Evolutionary conservation across 257 asterid genomes (phyloP).

Genomic region (Echium plantagineum): DNA sequence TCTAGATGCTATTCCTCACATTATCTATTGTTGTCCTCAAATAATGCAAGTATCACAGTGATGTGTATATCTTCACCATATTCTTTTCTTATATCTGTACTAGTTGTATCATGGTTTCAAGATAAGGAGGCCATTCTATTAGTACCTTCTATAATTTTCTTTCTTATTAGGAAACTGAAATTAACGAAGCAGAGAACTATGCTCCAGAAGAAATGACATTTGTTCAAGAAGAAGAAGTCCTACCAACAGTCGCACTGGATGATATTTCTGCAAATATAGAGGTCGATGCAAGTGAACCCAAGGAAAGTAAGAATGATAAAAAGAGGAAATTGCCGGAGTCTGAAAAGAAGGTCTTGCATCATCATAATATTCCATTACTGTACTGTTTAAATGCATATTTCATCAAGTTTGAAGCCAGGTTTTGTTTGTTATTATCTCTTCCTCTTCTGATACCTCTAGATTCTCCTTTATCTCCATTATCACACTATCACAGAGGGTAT

Average conservation of each 20-base stretch:
- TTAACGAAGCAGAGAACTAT: constrained; percentile 32
- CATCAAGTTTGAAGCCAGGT: too few relatives aligned
- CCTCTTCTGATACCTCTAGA: neutral
- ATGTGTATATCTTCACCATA: too few relatives aligned
- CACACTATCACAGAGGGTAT: neutral
- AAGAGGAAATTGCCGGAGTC: constrained; percentile 61
- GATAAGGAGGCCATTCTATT: neutral
- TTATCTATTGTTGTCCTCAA: too few relatives aligned
- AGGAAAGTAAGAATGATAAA: constrained; percentile 32
- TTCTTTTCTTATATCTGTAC: too few relatives aligned
- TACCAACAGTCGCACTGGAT: constrained; percentile 12
- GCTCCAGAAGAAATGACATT: constrained; percentile 62
- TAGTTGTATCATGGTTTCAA: neutral
- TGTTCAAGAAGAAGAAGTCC: constrained; percentile 52
- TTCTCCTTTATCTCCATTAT: neutral
- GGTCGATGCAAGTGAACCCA: constrained; percentile 25
- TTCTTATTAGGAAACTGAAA: constrained; percentile 38
- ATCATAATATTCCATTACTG: too few relatives aligned
- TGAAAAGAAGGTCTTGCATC: constrained; percentile 57
- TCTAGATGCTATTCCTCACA: too few relatives aligned
- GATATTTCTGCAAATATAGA: constrained; percentile 25
- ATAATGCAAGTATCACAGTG: too few relatives aligned
- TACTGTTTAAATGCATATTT: too few relatives aligned
- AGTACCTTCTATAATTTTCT: neutral
- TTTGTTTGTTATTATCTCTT: too few relatives aligned